phyloP scores from a whole-genome alignment of 306 rosid species.

The Cucurbita maxima region DNA sequence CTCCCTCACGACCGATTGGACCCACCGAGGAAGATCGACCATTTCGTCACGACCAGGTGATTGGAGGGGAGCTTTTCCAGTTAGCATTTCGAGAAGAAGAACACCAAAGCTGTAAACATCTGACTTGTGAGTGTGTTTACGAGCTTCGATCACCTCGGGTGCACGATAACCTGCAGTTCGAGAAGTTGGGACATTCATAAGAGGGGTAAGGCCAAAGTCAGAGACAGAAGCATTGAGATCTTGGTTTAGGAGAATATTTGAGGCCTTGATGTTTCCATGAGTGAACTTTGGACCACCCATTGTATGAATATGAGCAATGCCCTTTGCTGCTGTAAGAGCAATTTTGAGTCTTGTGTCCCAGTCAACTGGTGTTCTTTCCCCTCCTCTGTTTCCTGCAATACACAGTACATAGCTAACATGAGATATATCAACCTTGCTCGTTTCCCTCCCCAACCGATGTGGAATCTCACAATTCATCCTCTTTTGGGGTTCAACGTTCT shows the following conservation, averaged over 20 bases:
- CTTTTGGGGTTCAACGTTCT: too few species aligned
- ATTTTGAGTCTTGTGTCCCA: conserved; percentile 75
- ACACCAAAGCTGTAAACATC: conserved; percentile 93
- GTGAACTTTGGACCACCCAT: conserved; percentile 72
- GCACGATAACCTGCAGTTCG: conserved; percentile 90
- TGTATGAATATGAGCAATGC: conserved; percentile 70
- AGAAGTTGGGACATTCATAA: conserved; percentile 71
- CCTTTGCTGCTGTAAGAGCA: conserved; percentile 67
- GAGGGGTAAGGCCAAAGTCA: conserved; percentile 75
- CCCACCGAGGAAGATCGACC: conserved; percentile 98
- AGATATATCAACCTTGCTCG: background rate
- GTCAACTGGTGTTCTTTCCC: conserved; percentile 56
- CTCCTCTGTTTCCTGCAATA: conserved; percentile 49
- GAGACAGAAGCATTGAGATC: conserved; percentile 66
- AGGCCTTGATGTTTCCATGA: conserved; percentile 79
- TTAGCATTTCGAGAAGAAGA: conserved; percentile 79
- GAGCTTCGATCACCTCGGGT: conserved; percentile 76
- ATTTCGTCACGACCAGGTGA: conserved; percentile 80
- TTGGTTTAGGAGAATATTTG: conserved; percentile 75
- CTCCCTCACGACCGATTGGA: conserved; percentile 90
- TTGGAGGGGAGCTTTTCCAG: conserved; percentile 87
- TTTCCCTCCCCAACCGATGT: too few species aligned
- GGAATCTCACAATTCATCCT: too few species aligned
- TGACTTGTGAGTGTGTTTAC: conserved; percentile 81
- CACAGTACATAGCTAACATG: conserved; percentile 1